Evolutionary conservation across 768 basidiomycete genomes (phyloP), one percentile per base, ranked within the genome.

Genomic region (Mycena galopus): DNA sequence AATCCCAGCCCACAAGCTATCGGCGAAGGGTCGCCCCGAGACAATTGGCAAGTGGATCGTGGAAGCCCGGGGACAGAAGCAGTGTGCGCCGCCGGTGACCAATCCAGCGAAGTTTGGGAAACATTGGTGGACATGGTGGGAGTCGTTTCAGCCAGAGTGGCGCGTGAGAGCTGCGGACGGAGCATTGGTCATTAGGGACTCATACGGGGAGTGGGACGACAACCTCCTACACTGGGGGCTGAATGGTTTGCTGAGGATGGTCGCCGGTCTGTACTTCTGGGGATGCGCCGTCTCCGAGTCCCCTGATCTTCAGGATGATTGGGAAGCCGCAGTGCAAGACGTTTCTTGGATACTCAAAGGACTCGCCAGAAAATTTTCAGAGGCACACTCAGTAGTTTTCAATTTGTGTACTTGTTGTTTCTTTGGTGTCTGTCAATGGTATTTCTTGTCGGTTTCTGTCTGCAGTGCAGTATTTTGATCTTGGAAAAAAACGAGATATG

Each of bases 301-400:
- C 11, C 14, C 32, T 3, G 37, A 8, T 12, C 14, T 30, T 25
- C 21, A 44, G 33, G 30, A 21, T 14, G 53, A 23, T 0, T 70
- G 69, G 61, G 50, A 55, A 19, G 5, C 25, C 3, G 60, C 47
- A 4, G 37, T 56, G 17, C 11, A 4, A 6, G 61, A 70, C 50
- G 60, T 57, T 4, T 53, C 3, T 6, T 70, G 69, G 69, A 63
- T 70, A 17, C 53, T 70, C 1, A 61, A 70, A 16, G 68, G 69
- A n/a, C n/a, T n/a, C n/a, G n/a, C n/a, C n/a, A n/a, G n/a, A n/a
- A n/a, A n/a, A n/a, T n/a, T n/a, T n/a, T n/a, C n/a, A n/a, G n/a
- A n/a, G n/a, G n/a, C n/a, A n/a, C n/a, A n/a, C n/a, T n/a, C n/a
- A n/a, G n/a, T n/a, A n/a, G n/a, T n/a, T n/a, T n/a, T n/a, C n/a